These are phyloP conservation scores for Auricularia sp. DNA, from an alignment of 768 basidiomycete genomes.

Conservation along the genomic window DNA sequence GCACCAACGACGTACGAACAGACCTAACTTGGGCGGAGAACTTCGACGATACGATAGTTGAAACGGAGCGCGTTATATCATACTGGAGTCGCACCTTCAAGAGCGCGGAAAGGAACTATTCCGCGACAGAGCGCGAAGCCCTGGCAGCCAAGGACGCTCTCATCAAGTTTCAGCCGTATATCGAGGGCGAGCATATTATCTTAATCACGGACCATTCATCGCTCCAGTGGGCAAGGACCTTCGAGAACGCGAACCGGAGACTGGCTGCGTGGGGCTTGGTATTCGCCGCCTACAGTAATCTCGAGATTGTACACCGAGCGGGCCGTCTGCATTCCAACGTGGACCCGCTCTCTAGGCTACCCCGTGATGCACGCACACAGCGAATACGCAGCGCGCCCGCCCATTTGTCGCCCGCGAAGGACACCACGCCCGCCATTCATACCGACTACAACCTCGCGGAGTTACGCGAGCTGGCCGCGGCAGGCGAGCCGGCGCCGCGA, in stretches of 20 bases:
- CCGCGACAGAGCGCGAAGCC: constrained; percentile 11
- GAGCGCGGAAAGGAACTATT: constrained; percentile 11
- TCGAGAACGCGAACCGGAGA: constrained; percentile 9
- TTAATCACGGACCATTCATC: constrained; percentile 12
- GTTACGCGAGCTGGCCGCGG: neutral
- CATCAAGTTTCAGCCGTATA: constrained; percentile 12
- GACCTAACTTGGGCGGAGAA: constrained; percentile 14
- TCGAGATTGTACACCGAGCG: constrained; percentile 9
- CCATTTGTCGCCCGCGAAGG: neutral
- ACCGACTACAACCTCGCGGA: neutral
- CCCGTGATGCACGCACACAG: neutral
- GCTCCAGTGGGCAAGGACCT: constrained; percentile 10
- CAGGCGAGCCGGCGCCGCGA: neutral
- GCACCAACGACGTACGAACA: constrained; percentile 21
- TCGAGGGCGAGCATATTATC: constrained; percentile 11
- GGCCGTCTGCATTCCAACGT: constrained; percentile 12
- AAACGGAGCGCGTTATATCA: constrained; percentile 9
- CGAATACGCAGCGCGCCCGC: neutral
- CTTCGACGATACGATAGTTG: constrained; percentile 6
- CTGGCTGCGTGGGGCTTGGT: constrained; percentile 6
- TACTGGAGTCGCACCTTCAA: constrained; percentile 12
- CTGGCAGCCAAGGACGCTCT: constrained; percentile 11
- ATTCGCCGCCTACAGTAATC: constrained; percentile 7
- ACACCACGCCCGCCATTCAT: neutral
- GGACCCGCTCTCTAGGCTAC: constrained; percentile 8